Evolutionary conservation across 208 protist species (phyloP), one percentile per base, ranked within the genome.

Genomic region (Porcisia hertigi): DNA sequence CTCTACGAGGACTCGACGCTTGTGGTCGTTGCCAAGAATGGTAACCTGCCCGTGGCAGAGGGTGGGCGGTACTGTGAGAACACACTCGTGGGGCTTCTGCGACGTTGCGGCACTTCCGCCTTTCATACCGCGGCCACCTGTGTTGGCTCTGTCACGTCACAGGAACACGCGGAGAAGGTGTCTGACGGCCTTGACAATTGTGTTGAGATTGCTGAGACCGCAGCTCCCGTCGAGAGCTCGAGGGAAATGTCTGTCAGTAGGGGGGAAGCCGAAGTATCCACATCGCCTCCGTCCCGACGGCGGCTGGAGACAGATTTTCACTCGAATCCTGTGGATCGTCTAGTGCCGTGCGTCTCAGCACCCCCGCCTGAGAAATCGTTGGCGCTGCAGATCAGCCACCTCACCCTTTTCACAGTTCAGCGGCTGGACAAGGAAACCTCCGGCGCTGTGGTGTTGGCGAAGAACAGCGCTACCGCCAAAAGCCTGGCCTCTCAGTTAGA

Each of bases 391-490:
- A 12, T 12, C 47, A 62, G 57, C 36, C 49, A 34, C 12, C 57
- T 30, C 36, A 11, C 9, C 18, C 62, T 86, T 45, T 90, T 80
- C 70, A 86, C 86, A 4, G 87, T 96, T 18, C 94, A 97, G 66
- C 91, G 94, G 7, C 79, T 97, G 14, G 94, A 97, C 77, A 96
- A 96, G 85, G 91, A 97, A 71, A 97, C 94, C 30, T 95, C 92
- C 5, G 94, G 94, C 23, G 71, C 94, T 8, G 80, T 96, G 41
- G 86, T 94, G 52, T 41, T 97, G 25, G 73, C 75, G 14, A 52
- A 70, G 8, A 41, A 55, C 64, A 43, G 39, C 45, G 39, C 20
- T 14, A 81, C 84, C 1, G 89, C 92, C 4, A 62, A 74, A 47
- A 12, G 25, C 9, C 71, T 97, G 2, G 84, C 88, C 0, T 39